Base-by-base conservation (phyloP, 768 basidiomycete genomes). In the Psilocybe tampanensis region DNA sequence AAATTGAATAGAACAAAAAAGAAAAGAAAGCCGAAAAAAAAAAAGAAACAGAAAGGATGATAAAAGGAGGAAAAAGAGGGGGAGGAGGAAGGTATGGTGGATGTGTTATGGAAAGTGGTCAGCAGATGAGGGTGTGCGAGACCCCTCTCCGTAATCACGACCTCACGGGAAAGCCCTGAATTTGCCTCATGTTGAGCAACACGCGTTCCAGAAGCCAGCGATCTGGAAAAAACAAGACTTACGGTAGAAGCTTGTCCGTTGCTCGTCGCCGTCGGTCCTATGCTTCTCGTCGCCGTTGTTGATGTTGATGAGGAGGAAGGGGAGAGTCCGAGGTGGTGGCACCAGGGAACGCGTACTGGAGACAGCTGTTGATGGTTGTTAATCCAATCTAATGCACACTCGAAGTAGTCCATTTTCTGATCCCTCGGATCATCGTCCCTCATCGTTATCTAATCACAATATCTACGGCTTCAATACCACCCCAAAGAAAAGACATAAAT, bases 101-200 rank as follows among this genome's bases (percentile, higher is more conserved):
- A 3, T 18, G 44, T n/a, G 9, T n/a, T 22, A 18, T 26, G 7
- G 24, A n/a, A n/a, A n/a, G n/a, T n/a, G 24, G 24, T 22, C 21
- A 39, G 36, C 36, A 39, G 36, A 39, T 39, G 44, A 57, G 60
- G 44, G 65, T 62, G 62, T 55, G 62, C 62, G 66, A 64, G 50
- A 50, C 26, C 61, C 63, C 60, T 60, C 63, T 60, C 63, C 53
- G 66, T 58, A 70, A 68, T 68, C 67, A 69, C 58, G 56, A 64
- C 52, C 68, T 65, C 73, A 73, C 72, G 71, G 70, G 74, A 75
- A 75, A 72, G 71, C 69, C 74, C 75, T 76, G 71, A 66, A 60
- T 48, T 48, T 75, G 82, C 82, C 81, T 83, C 82, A 79, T 84
- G 82, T 82, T 76, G 62, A 78, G 73, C 64, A 29, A 72, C 80